phyloP scores from a whole-genome alignment of 129 eudicot species.

The Lactuca saligna region DNA sequence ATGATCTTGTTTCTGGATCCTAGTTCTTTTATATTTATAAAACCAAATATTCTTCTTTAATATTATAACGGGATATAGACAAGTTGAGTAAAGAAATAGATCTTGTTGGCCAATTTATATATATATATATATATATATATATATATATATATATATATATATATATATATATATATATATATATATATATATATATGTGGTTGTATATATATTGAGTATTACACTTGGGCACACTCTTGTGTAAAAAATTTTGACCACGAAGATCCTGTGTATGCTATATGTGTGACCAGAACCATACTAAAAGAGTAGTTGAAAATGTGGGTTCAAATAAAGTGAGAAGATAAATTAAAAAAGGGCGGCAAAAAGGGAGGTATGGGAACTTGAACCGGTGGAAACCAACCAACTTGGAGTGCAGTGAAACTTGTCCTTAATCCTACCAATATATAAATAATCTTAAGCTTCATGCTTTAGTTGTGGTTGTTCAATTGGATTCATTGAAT shows the following conservation, averaged over 20 bases:
- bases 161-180: too few relatives aligned
- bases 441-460: constrained; percentile 12
- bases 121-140: too few relatives aligned
- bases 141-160: too few relatives aligned
- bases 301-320: constrained; percentile 20
- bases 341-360: constrained; percentile 16
- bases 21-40: background rate
- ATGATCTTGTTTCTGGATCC: background rate
- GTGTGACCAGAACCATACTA: constrained; percentile 17
- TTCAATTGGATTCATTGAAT: background rate
- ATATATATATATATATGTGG: too few relatives aligned
- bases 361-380: constrained; percentile 49
- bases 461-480: constrained; percentile 33
- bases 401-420: constrained; percentile 23
- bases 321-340: constrained; percentile 16
- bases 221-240: too few relatives aligned
- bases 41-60: background rate
- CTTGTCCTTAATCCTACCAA: constrained; percentile 15
- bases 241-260: too few relatives aligned
- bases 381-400: constrained; percentile 41
- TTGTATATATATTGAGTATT: background rate
- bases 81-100: background rate
- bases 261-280: constrained; percentile 4
- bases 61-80: constrained; percentile 6
- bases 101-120: constrained; percentile 13